Percentiles rank a stretch among this genome's conserved stretches.
These are phyloP conservation scores for Termitomyces eurrhizus DNA, from an alignment of 768 basidiomycete genomes.

Conservation along the genomic window DNA sequence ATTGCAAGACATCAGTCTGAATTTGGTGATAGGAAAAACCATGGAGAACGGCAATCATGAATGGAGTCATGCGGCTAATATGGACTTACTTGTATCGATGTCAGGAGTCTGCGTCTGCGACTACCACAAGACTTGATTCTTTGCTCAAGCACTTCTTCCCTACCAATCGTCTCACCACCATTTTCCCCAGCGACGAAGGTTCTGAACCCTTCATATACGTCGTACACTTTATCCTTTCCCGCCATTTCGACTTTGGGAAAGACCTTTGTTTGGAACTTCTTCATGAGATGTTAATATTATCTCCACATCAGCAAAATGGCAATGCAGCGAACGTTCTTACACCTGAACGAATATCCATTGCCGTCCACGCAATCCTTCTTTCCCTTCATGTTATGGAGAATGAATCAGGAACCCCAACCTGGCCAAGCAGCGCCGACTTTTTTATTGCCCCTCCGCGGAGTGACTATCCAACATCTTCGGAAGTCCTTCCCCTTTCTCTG, in stretches of 20 bases:
- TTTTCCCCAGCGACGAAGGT: conserved; percentile 70
- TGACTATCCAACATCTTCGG: conserved; percentile 72
- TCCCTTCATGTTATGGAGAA: conserved; percentile 70
- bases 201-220: conserved; percentile 75
- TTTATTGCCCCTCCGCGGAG: conserved; percentile 43
- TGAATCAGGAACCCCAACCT: conserved; percentile 64
- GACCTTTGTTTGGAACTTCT: conserved; percentile 80
- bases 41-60: conserved; percentile 66
- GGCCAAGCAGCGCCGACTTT: conserved; percentile 80
- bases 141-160: conserved; percentile 81
- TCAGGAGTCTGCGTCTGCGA: conserved; percentile 77
- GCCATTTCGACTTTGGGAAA: conserved; percentile 81
- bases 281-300: conserved; percentile 56
- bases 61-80: conserved; percentile 76
- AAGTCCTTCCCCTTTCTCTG: conserved; percentile 51
- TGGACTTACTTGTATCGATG: conserved; percentile 98
- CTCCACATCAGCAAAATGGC: conserved; percentile 36
- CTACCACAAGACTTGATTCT: conserved; percentile 73
- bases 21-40: conserved; percentile 64
- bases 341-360: conserved; percentile 71
- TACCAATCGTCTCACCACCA: conserved; percentile 47
- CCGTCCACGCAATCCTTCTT: conserved; percentile 71
- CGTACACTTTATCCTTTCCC: conserved; percentile 77
- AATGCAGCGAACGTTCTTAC: conserved; percentile 44
- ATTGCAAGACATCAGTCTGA: neutral